Percentiles rank a stretch among this genome's conserved stretches.
These are phyloP conservation scores for Oemleria cerasiformis DNA, from an alignment of 306 rosid species.

Conservation along the genomic window DNA sequence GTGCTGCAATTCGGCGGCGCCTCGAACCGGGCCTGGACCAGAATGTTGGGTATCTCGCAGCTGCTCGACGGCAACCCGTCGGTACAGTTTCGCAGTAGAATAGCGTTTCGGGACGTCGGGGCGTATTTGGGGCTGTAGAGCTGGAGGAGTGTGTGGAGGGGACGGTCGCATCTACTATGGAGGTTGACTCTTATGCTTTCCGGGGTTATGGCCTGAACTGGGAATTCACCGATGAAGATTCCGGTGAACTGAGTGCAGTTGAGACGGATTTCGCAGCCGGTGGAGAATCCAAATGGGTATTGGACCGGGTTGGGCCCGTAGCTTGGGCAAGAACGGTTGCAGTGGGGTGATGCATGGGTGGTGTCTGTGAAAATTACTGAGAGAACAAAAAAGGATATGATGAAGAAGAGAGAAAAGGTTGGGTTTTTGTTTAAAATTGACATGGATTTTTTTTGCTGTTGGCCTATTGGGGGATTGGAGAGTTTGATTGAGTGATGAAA, in stretches of 20 bases:
- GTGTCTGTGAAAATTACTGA: neutral
- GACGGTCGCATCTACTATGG: constrained; percentile 53
- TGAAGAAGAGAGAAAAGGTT: neutral
- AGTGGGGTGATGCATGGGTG: constrained; percentile 24
- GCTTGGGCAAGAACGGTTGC: constrained; percentile 49
- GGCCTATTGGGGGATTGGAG: neutral
- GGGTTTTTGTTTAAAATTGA: constrained; percentile 2
- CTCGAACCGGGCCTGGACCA: constrained; percentile 47
- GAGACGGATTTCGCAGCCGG: constrained; percentile 63
- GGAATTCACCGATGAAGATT: constrained; percentile 53
- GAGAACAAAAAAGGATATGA: neutral
- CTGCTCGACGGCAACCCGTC: constrained; percentile 6
- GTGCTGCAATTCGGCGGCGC: constrained; percentile 41
- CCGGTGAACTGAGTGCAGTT: constrained; percentile 36
- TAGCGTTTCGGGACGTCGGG: constrained; percentile 64
- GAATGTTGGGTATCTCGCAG: constrained; percentile 52
- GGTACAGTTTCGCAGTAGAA: constrained; percentile 57
- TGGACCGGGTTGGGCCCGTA: neutral
- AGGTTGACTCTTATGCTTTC: constrained; percentile 48
- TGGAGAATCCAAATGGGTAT: constrained; percentile 80
- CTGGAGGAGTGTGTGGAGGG: constrained; percentile 27
- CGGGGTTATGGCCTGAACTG: constrained; percentile 25
- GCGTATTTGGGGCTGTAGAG: constrained; percentile 63
- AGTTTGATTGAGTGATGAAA: neutral
- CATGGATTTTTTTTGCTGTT: constrained; percentile 25